Evolutionary conservation across 306 rosid genomes (phyloP).

Genomic region (Malus asiatica): DNA sequence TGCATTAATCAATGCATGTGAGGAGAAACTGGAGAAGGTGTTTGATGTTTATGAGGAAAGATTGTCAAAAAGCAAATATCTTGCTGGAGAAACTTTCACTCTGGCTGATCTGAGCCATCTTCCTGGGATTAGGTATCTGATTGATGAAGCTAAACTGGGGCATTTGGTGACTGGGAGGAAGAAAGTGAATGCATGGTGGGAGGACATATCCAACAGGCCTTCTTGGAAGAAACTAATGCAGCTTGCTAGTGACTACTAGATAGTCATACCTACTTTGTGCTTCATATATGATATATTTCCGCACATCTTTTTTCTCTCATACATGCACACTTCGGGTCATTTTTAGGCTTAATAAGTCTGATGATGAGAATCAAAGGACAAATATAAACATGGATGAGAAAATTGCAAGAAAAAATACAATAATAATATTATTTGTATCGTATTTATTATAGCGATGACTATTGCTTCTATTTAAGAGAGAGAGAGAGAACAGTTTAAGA

Average conservation of each 20-base stretch:
- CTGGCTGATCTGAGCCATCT: constrained; percentile 69
- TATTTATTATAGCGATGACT: too few species aligned
- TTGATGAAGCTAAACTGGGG: constrained; percentile 39
- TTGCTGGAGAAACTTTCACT: constrained; percentile 47
- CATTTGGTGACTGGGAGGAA: constrained; percentile 42
- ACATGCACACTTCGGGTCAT: too few species aligned
- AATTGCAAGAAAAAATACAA: too few species aligned
- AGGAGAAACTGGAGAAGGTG: constrained; percentile 39
- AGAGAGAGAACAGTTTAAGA: too few species aligned
- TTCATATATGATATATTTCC: too few species aligned
- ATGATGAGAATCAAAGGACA: too few species aligned
- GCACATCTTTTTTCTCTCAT: too few species aligned
- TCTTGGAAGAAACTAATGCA: constrained; percentile 58
- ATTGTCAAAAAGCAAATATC: constrained; percentile 36
- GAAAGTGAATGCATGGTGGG: constrained; percentile 66
- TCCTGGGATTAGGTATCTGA: constrained; percentile 43
- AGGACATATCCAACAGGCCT: constrained; percentile 44
- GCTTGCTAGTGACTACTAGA: constrained; percentile 5
- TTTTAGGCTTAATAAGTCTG: too few species aligned
- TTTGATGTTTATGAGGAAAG: constrained; percentile 54
- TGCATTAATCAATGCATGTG: constrained; percentile 28
- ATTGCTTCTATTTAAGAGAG: too few species aligned
- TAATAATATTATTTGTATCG: too few species aligned
- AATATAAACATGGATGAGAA: too few species aligned
- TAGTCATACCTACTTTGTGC: neutral